Evolutionary conservation across 2,329 filamentous ascomycete genomes (phyloP), one percentile per base, ranked within the genome.

Genomic region (Paracorniculantispora psalliotae): DNA sequence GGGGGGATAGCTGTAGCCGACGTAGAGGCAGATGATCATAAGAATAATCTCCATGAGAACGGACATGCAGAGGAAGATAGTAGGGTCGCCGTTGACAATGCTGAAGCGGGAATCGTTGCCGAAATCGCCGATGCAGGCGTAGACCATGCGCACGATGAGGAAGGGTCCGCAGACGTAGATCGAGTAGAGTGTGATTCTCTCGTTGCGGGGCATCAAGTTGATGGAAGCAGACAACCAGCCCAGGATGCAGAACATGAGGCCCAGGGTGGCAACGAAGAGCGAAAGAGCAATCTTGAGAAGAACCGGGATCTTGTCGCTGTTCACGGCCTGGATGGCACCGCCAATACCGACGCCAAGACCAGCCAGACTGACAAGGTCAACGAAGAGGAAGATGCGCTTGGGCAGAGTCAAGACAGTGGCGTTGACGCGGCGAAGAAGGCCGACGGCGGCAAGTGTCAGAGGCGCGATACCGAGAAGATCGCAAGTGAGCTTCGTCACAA

Each of bases 51-150:
- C 61, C 57, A 57, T 46, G 15, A 63, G 57, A 2, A 63, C 52
- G 9, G 51, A 59, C 61, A 63, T 63, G 57, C 60, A 60, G 10
- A 62, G 61, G 30, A 60, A 61, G 15, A 63, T 51, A n/a, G 61
- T 62, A 10, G 57, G 41, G 41, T 60, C 57, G 30, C 61, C 61
- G n/a, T 62, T 28, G 8, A 63, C 54, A 21, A 61, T 49, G 57
- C 54, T 60, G 60, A 60, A 63, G 39, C 52, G 46, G n/a, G 37
- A 23, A 15, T 60, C 49, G 47, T 39, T 35, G n/a, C 56, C 58
- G 46, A 60, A 61, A 23, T 63, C 61, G 19, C 60, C 61, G 4
- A 63, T 56, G 48, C 51, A 58, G 9, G 46, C 59, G 21, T 63
- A 63, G 5, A 61, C 35, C 46, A 63, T 61, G 23, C 61, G 61